Evolutionary conservation across 1,284 basidiomycete species (phyloP), one percentile per base, ranked within the genome.

Genomic region (Naganishia albida): DNA sequence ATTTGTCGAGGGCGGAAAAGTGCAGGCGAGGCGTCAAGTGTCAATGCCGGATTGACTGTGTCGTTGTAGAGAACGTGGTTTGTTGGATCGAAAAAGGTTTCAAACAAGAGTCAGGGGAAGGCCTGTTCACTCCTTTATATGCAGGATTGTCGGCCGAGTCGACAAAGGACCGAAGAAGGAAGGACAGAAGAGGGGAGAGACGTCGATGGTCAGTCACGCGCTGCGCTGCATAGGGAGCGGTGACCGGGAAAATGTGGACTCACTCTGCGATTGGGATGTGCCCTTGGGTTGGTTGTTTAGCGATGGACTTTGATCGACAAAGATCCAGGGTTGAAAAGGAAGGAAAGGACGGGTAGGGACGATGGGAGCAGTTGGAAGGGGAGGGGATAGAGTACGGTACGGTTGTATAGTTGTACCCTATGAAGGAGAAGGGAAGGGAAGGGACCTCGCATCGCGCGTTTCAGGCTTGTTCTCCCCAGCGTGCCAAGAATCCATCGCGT

Each of bases 261-360:
- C 57, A 25, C 49, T 26, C 8, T 46, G 18, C 15, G 23, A 20
- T 1, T 57, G 56, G 44, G 46, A 16, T 49, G 56, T 59, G 20
- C 56, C 56, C 56, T 23, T 38, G 56, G 56, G 20, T 57, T 28
- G 23, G 46, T 25, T 38, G 12, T 49, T 16, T 15, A 59, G 44
- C 56, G 43, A 48, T 44, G 56, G 44, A 59, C 56, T 59, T 59
- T 59, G 56, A 39, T 59, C 56, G 56, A 59, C 56, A 59, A 49
- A 59, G 55, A 18, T 51, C 34, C 42, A 55, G 53, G 38, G 53
- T 57, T 48, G 13, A 40, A 7, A 20, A 48, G 25, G 43, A 46
- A 43, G 39, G 40, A 28, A 34, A 30, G 42, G 42, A 56, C n/a
- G 48, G n/a, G n/a, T n/a, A n/a, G n/a, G n/a, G 28, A 44, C 43